Evolutionary conservation across 495 filamentous ascomycete genomes (phyloP).

Genomic region (Hypomontagnella monticulosa): DNA sequence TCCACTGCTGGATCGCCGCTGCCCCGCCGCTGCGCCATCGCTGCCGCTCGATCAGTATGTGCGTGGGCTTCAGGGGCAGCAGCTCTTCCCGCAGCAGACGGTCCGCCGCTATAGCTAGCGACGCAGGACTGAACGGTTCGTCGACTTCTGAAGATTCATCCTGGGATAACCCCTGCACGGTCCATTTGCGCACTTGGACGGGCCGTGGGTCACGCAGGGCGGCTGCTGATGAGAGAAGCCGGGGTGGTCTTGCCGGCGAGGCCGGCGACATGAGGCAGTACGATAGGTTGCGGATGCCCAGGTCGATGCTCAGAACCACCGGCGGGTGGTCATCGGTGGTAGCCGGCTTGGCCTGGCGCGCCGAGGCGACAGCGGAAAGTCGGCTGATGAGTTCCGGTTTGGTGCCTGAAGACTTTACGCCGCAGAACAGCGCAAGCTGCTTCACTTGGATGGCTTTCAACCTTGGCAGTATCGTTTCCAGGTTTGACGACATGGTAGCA

Average conservation of each 20-base stretch:
- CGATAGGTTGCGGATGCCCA: conserved; percentile 87
- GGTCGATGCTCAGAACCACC: conserved; percentile 81
- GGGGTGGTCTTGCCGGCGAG: conserved; percentile 28
- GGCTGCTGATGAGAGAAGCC: conserved; percentile 24
- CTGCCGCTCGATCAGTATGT: conserved; percentile 89
- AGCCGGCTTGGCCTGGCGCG: conserved; percentile 3
- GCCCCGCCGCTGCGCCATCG: conserved; percentile 78
- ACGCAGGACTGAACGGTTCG: conserved; percentile 64
- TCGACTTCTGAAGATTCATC: neutral
- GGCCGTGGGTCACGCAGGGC: conserved; percentile 25
- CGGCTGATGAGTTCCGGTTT: conserved; percentile 37
- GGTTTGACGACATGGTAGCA: conserved; percentile 29
- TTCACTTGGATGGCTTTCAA: conserved; percentile 22
- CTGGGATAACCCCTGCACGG: conserved; percentile 46
- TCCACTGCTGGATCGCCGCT: conserved; percentile 83
- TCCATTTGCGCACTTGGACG: conserved; percentile 46
- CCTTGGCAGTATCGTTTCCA: conserved; percentile 13
- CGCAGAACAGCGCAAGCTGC: conserved; percentile 39
- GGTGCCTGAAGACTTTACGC: conserved; percentile 26
- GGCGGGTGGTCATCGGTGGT: neutral
- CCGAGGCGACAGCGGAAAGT: conserved; percentile 10
- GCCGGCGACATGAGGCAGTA: conserved; percentile 68
- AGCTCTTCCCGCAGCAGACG: conserved; percentile 59
- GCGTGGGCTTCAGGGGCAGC: conserved; percentile 66
- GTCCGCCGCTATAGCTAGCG: conserved; percentile 71